Percentiles rank a stretch among this genome's conserved stretches.
Conservation (phyloP, 2,329 filamentous ascomycete genomes). For the Microthyrium microscopicum region DNA sequence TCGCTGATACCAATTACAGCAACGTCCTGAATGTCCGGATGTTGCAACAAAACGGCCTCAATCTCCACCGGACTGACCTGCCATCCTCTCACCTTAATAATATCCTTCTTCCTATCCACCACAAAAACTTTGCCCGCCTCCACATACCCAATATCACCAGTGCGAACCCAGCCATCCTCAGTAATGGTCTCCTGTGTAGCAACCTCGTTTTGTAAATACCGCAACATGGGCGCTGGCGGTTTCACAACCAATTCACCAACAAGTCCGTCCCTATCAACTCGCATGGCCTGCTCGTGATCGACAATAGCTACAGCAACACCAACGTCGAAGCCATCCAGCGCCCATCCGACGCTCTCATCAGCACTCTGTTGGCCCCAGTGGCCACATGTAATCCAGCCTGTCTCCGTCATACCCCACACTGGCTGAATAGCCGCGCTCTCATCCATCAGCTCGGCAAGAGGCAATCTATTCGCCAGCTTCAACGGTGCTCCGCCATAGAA, state of each 20-base stretch:
- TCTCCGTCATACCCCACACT: constrained; percentile 21
- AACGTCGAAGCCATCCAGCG: constrained; percentile 11
- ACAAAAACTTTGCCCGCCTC: constrained; percentile 8
- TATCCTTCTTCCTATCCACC: constrained; percentile 9
- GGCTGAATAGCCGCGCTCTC: constrained; percentile 26
- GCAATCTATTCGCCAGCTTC: constrained; percentile 30
- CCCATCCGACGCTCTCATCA: constrained; percentile 11
- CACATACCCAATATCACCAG: constrained; percentile 7
- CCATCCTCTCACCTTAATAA: constrained; percentile 7
- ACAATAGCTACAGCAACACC: neutral
- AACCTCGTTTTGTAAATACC: constrained; percentile 9
- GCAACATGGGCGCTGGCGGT: constrained; percentile 3
- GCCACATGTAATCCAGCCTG: constrained; percentile 18
- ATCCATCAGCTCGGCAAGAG: constrained; percentile 27
- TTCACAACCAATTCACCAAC: neutral
- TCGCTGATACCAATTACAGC: constrained; percentile 8
- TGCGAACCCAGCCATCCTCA: constrained; percentile 8
- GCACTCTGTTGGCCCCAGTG: constrained; percentile 11
- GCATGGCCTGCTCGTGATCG: no score
- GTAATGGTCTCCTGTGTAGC: constrained; percentile 6
- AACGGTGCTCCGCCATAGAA: constrained; percentile 32
- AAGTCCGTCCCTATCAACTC: no score
- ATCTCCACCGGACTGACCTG: constrained; percentile 8
- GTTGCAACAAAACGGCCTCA: constrained; percentile 5
- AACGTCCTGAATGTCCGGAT: constrained; percentile 6